Evolutionary conservation across 345 rosid species (phyloP), one percentile per base, ranked within the genome.

Genomic region (Arabis hirsuta): DNA sequence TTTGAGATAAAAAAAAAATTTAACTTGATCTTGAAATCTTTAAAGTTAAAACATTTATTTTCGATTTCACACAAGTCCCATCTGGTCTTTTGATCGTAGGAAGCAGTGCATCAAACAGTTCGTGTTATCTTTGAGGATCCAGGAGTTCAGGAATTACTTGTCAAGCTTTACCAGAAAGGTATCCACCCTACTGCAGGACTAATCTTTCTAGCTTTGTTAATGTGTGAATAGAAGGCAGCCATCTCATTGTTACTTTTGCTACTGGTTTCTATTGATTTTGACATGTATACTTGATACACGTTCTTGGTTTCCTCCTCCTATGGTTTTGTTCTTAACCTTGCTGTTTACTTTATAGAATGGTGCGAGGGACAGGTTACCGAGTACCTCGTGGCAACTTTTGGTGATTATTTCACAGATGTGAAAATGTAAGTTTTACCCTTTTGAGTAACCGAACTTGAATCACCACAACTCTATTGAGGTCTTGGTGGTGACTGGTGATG

Each of bases 61-160:
- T 54, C 71, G 62, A 50, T 47, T 62, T 42, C 41, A 51, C 36
- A 32, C 38, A 41, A 59, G 54, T 66, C 38, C 12, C 9, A 54
- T 38, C 55, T 72, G 61, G 47, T 71, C 72, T 0, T 4, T 73
- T 80, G 58, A 70, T 84, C 65, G 70, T 77, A 95, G 98, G 99
- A 91, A 84, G 96, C 96, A 68, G 97, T 95, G 67, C 88, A 84
- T 79, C 92, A 81, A 83, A 92, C 98, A 45, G 97, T 95, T 64
- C 76, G 78, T 48, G 94, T 95, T 69, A 88, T 95, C 76, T 92
- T 95, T 82, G 98, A 90, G 82, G 99, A 95, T 81, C 99, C 99
- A 34, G 99, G 99, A 73, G 98, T 95, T 79, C 87, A 88, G 76
- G 96, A 90, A 73, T 79, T 95, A 79, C 89, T 95, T 75, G 94